These are phyloP conservation scores for Digitaria exilis DNA, from an alignment of 202 grass and related monocot genomes.

Conservation along the genomic window DNA sequence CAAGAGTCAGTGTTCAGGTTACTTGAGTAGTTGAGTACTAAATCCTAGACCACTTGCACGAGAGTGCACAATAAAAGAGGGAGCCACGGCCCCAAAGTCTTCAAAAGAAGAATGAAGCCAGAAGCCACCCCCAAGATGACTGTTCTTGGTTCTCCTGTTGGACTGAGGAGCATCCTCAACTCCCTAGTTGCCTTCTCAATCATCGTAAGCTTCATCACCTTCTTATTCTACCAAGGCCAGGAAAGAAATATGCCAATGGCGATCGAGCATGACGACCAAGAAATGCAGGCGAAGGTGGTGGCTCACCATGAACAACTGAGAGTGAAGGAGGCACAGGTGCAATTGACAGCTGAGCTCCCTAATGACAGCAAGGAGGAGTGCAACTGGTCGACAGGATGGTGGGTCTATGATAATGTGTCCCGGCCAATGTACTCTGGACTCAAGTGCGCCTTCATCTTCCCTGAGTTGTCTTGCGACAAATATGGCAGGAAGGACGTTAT, in stretches of 20 bases:
- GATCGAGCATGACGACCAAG: slow-evolving; percentile 4
- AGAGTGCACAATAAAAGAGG: slow-evolving; percentile 27
- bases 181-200: slow-evolving; percentile 70
- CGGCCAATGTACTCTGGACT: slow-evolving; percentile 67
- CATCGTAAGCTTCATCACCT: slow-evolving; percentile 40
- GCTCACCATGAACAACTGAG: background rate
- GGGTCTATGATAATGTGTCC: slow-evolving; percentile 69
- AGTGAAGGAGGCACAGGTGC: background rate
- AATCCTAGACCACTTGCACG: background rate
- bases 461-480: slow-evolving; percentile 89
- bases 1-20: slow-evolving; percentile 48
- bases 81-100: background rate
- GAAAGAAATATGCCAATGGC: slow-evolving; percentile 46
- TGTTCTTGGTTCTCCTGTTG: slow-evolving; percentile 25
- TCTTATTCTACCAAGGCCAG: slow-evolving; percentile 52
- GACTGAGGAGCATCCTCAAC: slow-evolving; percentile 45
- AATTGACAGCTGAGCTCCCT: slow-evolving; percentile 26
- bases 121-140: slow-evolving; percentile 42
- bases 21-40: background rate
- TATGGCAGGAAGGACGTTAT: slow-evolving; percentile 75
- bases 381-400: slow-evolving; percentile 57
- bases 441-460: slow-evolving; percentile 75
- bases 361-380: slow-evolving; percentile 40
- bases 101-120: slow-evolving; percentile 33
- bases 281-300: slow-evolving; percentile 16